Evolutionary conservation across 2,329 filamentous ascomycete genomes (phyloP).

Genomic region (Cordyceps cicadae): DNA sequence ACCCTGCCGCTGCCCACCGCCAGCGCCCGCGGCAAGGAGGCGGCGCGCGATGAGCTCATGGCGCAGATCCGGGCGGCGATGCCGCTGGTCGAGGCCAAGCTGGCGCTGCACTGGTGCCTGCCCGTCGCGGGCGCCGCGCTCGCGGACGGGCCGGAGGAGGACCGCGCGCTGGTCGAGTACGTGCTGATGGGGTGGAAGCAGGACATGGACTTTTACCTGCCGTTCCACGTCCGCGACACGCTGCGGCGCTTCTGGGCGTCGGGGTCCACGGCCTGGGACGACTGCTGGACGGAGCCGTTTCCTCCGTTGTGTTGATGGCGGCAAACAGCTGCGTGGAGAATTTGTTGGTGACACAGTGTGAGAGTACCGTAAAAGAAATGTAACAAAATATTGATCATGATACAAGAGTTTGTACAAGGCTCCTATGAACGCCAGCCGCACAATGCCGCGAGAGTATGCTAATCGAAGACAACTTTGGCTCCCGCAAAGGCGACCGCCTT

Average conservation of each 20-base stretch:
- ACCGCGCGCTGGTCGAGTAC: not conserved
- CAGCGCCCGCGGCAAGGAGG: not conserved
- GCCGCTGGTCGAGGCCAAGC: not conserved
- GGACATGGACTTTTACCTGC: not conserved
- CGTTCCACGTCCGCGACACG: not conserved
- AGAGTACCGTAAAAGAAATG: not conserved
- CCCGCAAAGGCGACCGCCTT: slow-evolving; percentile 46
- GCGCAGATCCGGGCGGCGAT: not conserved
- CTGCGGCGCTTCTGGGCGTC: not conserved
- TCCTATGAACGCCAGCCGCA: not conserved
- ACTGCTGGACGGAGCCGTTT: not conserved
- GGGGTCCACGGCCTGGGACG: not conserved
- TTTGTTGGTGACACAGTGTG: too few relatives aligned
- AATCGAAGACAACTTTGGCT: slow-evolving; percentile 53
- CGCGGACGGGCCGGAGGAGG: not conserved
- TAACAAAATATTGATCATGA: not conserved
- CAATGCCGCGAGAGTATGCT: slow-evolving; percentile 5
- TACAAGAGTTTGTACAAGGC: not conserved
- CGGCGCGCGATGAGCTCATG: slow-evolving; percentile 1
- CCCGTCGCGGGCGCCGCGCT: not conserved
- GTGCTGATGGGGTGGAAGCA: not conserved
- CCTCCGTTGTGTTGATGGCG: not conserved
- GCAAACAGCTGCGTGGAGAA: too few relatives aligned
- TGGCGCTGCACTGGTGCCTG: not conserved
- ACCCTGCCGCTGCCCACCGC: not conserved